These are phyloP conservation scores for Clathrospora elynae DNA, from an alignment of 2,329 filamentous ascomycete genomes.

Conservation along the genomic window DNA sequence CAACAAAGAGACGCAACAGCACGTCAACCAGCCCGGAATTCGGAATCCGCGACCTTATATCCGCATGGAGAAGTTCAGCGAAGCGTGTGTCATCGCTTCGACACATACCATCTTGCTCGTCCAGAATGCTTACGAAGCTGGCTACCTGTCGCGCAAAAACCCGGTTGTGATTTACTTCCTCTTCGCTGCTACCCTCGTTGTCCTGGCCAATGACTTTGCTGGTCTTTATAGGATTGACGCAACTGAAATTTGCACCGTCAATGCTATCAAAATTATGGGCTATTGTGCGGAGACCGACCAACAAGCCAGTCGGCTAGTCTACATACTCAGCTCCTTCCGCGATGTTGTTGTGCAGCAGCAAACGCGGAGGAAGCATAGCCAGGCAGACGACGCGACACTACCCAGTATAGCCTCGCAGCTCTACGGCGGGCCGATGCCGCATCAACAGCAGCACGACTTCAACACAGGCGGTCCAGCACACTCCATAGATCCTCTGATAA, in stretches of 20 bases:
- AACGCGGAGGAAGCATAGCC: conserved; percentile 32
- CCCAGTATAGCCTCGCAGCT: conserved; percentile 44
- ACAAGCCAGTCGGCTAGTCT: conserved; percentile 47
- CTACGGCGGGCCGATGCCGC: conserved; percentile 30
- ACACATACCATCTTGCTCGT: conserved; percentile 50
- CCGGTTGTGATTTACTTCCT: conserved; percentile 51
- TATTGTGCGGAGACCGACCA: conserved; percentile 50
- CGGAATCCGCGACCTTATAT: conserved; percentile 37
- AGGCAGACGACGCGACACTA: conserved; percentile 29
- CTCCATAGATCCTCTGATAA: conserved; percentile 21
- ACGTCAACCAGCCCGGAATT: conserved; percentile 34
- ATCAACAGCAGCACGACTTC: conserved; percentile 17
- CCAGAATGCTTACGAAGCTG: conserved; percentile 50
- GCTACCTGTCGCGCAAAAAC: conserved; percentile 48
- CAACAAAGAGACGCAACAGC: conserved; percentile 50
- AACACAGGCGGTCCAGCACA: conserved; percentile 9
- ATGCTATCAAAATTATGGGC: conserved; percentile 48
- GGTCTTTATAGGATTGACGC: conserved; percentile 41
- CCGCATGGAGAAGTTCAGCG: conserved; percentile 56
- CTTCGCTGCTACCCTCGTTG: conserved; percentile 49
- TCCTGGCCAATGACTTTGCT: conserved; percentile 50
- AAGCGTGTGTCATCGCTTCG: conserved; percentile 51
- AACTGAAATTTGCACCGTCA: conserved; percentile 46
- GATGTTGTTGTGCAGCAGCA: conserved; percentile 46
- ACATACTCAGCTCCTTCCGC: conserved; percentile 47